phyloP scores from a whole-genome alignment of 257 asterid genomes.

The Rubia yunnanensis region DNA sequence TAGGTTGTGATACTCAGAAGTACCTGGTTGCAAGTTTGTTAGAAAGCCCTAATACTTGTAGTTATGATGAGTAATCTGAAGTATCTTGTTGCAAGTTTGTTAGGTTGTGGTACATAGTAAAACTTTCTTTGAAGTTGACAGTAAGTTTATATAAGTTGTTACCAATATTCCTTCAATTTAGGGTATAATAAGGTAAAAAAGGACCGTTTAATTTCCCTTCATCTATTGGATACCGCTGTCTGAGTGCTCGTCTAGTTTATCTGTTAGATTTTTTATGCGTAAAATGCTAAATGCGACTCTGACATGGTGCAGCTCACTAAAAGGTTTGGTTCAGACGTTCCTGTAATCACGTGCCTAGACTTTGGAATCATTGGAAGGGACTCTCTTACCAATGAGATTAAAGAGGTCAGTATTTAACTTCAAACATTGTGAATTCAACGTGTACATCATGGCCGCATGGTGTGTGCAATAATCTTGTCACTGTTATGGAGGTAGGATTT shows the following conservation, averaged over 20 bases:
- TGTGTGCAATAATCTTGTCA: neutral
- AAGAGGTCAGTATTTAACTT: constrained; percentile 39
- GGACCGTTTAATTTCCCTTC: neutral
- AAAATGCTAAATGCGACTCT: constrained; percentile 1
- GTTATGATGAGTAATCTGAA: no score
- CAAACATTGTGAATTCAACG: neutral
- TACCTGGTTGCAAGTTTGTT: no score
- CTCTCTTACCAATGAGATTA: constrained; percentile 38
- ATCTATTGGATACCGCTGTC: neutral
- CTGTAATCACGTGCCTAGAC: constrained; percentile 39
- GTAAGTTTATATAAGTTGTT: neutral
- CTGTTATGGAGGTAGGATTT: neutral
- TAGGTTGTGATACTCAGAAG: no score
- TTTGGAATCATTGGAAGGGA: constrained; percentile 66
- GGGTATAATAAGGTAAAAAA: no score
- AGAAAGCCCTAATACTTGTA: no score
- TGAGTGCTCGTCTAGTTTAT: neutral
- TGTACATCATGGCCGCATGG: neutral
- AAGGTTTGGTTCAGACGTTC: constrained; percentile 46
- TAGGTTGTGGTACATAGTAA: no score
- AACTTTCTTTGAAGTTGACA: neutral
- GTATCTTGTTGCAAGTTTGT: no score
- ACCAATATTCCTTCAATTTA: no score
- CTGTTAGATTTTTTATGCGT: neutral
- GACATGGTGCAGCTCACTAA: constrained; percentile 36